These are phyloP conservation scores for Rubroboletus satanas DNA, from an alignment of 768 basidiomycete genomes.

Conservation along the genomic window DNA sequence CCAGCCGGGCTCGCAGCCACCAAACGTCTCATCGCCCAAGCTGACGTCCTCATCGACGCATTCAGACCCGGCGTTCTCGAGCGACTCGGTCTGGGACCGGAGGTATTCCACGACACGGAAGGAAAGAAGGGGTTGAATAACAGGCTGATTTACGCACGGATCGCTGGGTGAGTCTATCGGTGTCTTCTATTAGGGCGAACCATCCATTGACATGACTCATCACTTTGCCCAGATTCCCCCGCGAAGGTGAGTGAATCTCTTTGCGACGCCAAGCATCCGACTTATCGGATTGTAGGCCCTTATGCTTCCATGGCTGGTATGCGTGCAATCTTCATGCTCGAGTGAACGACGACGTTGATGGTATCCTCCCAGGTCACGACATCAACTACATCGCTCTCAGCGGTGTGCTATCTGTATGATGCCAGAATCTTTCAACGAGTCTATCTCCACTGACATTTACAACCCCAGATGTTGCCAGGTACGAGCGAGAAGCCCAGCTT, in stretches of 20 bases:
- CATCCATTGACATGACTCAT: not conserved
- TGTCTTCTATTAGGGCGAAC: not conserved
- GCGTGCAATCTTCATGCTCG: slow-evolving; percentile 12
- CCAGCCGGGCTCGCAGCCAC: slow-evolving; percentile 52
- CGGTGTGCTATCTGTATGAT: slow-evolving; percentile 61
- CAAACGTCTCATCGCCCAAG: slow-evolving; percentile 53
- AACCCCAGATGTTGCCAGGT: slow-evolving; percentile 62
- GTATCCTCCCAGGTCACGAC: slow-evolving; percentile 58
- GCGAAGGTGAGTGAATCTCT: slow-evolving; percentile 43
- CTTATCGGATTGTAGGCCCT: slow-evolving; percentile 43
- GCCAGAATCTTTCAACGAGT: not conserved
- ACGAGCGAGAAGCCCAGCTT: slow-evolving; percentile 58
- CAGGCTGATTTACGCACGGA: slow-evolving; percentile 66
- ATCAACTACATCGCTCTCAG: slow-evolving; percentile 82
- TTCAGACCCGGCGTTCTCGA: slow-evolving; percentile 84
- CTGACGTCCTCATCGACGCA: slow-evolving; percentile 82
- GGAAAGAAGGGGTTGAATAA: slow-evolving; percentile 50
- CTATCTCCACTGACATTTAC: not conserved
- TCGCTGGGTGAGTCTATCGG: slow-evolving; percentile 57
- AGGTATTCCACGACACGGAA: slow-evolving; percentile 57
- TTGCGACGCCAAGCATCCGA: slow-evolving; percentile 4
- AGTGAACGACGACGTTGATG: not conserved
- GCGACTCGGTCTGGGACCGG: slow-evolving; percentile 69
- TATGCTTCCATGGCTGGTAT: slow-evolving; percentile 75
- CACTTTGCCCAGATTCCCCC: slow-evolving; percentile 47